phyloP scores from a whole-genome alignment of 495 filamentous ascomycete species.

The Penicillium ucsense region DNA sequence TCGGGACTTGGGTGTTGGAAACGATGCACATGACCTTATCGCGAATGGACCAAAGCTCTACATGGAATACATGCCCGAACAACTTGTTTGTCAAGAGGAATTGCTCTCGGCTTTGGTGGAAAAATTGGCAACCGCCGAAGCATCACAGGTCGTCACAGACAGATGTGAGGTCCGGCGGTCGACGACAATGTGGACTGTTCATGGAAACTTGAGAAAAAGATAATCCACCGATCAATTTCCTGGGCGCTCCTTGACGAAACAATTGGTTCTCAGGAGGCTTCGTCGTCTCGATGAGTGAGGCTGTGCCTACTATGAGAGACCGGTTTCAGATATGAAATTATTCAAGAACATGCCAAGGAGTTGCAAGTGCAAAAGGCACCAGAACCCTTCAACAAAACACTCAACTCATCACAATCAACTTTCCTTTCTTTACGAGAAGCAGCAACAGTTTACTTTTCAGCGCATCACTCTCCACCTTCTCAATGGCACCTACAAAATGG shows the following conservation, averaged over 20 bases:
- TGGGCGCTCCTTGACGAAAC: background rate
- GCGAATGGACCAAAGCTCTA: too few species aligned
- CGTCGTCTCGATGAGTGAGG: background rate
- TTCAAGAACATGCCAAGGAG: background rate
- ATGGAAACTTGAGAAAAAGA: too few species aligned
- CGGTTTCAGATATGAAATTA: background rate
- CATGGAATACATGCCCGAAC: too few species aligned
- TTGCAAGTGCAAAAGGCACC: background rate
- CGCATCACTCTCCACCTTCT: conserved; percentile 6
- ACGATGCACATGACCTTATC: too few species aligned
- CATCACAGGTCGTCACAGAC: too few species aligned
- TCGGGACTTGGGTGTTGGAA: background rate
- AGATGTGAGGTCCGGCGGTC: too few species aligned
- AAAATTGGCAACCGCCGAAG: too few species aligned
- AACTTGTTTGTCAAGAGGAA: too few species aligned
- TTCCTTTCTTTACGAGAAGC: background rate
- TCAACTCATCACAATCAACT: conserved; percentile 3
- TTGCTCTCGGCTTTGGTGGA: too few species aligned
- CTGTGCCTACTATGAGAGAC: background rate
- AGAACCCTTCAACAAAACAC: background rate
- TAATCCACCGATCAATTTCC: too few species aligned
- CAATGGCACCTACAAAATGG: conserved; percentile 21
- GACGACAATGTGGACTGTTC: too few species aligned
- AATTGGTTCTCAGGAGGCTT: background rate
- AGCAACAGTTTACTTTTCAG: background rate